Percentiles rank a stretch among this genome's conserved stretches.
These are phyloP conservation scores for Gautieria morchelliformis DNA, from an alignment of 768 basidiomycete species.

Conservation along the genomic window DNA sequence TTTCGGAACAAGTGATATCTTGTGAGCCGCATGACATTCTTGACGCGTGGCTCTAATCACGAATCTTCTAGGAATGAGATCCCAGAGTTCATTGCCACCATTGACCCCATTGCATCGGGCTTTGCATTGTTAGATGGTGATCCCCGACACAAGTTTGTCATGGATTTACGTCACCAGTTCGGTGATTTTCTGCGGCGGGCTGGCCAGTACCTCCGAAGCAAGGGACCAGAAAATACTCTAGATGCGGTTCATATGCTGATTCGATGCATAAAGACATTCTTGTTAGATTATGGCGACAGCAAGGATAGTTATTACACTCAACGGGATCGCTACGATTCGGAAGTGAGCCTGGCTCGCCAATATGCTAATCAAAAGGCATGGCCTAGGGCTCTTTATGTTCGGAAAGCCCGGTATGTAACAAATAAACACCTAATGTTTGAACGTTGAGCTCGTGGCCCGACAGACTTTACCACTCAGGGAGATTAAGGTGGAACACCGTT, in stretches of 20 bases:
- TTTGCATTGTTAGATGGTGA: slow-evolving; percentile 63
- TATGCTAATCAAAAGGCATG: slow-evolving; percentile 65
- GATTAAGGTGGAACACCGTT: slow-evolving; percentile 65
- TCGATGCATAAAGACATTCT: slow-evolving; percentile 56
- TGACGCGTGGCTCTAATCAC: background rate
- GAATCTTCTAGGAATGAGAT: slow-evolving; percentile 46
- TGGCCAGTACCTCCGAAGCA: slow-evolving; percentile 54
- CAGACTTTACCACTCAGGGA: slow-evolving; percentile 40
- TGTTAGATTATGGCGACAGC: slow-evolving; percentile 70
- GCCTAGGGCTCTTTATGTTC: slow-evolving; percentile 64
- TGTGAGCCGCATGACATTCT: slow-evolving; percentile 34
- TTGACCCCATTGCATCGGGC: slow-evolving; percentile 52
- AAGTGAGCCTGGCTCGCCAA: slow-evolving; percentile 56
- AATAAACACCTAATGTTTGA: background rate
- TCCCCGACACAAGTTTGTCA: slow-evolving; percentile 53
- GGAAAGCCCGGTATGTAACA: slow-evolving; percentile 47
- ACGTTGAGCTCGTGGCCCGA: background rate
- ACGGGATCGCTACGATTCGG: slow-evolving; percentile 46
- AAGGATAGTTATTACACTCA: slow-evolving; percentile 56
- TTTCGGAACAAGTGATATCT: slow-evolving; percentile 49
- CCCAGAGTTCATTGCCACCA: slow-evolving; percentile 65
- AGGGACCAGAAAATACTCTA: slow-evolving; percentile 73
- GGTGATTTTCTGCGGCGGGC: slow-evolving; percentile 64
- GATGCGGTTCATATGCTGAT: slow-evolving; percentile 64
- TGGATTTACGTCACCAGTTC: slow-evolving; percentile 46